Percentiles rank a stretch among this genome's conserved stretches.
Evolutionary conservation across 2,329 filamentous ascomycete species (phyloP).

Genomic region (Byssothecium circinans): DNA sequence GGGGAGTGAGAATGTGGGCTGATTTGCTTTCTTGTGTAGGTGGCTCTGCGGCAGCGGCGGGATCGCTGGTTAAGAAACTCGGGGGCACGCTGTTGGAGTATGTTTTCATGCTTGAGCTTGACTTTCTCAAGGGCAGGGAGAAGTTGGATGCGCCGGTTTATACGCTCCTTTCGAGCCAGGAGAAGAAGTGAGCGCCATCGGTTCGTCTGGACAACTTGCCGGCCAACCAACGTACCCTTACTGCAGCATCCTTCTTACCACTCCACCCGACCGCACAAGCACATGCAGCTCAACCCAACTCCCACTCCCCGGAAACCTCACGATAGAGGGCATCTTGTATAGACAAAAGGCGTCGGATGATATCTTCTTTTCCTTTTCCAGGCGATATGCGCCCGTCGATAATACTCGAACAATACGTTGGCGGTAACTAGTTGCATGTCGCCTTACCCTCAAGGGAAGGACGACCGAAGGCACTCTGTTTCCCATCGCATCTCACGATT

Average conservation of each 20-base stretch:
- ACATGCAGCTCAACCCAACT: no score
- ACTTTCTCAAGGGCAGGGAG: conserved; percentile 86
- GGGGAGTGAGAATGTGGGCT: neutral
- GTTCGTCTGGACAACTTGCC: no score
- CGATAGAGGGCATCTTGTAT: conserved; percentile 10
- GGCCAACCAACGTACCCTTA: no score
- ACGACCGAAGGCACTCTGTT: no score
- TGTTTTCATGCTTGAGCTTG: conserved; percentile 93
- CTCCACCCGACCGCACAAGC: no score
- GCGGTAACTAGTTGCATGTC: no score
- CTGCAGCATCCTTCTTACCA: no score
- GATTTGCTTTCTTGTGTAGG: conserved; percentile 54
- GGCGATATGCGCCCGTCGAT: no score
- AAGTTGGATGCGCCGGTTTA: conserved; percentile 83
- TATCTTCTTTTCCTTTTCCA: neutral
- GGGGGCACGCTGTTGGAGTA: conserved; percentile 86
- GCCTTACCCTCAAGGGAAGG: no score
- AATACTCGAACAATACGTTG: no score
- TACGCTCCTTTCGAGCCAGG: conserved; percentile 74
- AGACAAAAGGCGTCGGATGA: conserved; percentile 12
- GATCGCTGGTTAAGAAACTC: conserved; percentile 80
- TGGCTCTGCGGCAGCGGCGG: conserved; percentile 86
- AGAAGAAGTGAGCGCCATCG: conserved; percentile 39
- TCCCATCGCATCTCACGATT: no score
- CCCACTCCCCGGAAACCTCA: no score